Evolutionary conservation across 306 rosid species (phyloP), one percentile per base, ranked within the genome.

Genomic region (Morella rubra): DNA sequence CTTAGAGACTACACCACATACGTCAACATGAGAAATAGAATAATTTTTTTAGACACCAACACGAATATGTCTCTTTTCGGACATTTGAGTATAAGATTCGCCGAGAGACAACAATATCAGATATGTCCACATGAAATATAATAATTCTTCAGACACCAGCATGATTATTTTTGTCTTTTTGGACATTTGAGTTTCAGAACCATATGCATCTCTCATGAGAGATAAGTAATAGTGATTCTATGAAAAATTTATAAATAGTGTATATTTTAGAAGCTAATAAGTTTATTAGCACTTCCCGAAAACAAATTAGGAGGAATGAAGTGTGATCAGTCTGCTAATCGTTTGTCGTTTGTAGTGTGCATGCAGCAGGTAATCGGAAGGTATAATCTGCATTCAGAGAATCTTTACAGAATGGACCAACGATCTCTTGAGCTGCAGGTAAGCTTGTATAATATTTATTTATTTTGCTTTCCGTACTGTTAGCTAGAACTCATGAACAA

Each of bases 351-450:
- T 67, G 68, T 55, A 82, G 85, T 42, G 44, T 82, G 79, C 75
- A 67, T n/a, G n/a, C n/a, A n/a, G 59, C 50, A 76, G 75, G 52
- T 77, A 11, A 52, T 82, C 64, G 83, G 71, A 67, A 71, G 62
- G 69, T 75, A 71, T 50, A 20, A 11, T n/a, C 51, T 53, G 54
- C 58, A 74, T 20, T 61, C 72, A 14, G 62, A 71, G n/a, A 65
- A 80, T 15, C 45, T 49, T 65, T 68, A 53, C 47, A 71, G 52
- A 58, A 14, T 54, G 71, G 49, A 76, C 56, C 79, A 68, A 53
- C 83, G 72, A 27, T 71, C 80, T 37, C 42, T 59, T 40, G 78
- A 84, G 59, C 54, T 77, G 56, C 78, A 84, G 80, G 87, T 84
- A 59, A 69, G 59, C 49, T 14, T 70, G 13, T 37, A 12, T 44